These are phyloP conservation scores for Sarcodon aspratus DNA, from an alignment of 768 basidiomycete genomes.

Conservation along the genomic window DNA sequence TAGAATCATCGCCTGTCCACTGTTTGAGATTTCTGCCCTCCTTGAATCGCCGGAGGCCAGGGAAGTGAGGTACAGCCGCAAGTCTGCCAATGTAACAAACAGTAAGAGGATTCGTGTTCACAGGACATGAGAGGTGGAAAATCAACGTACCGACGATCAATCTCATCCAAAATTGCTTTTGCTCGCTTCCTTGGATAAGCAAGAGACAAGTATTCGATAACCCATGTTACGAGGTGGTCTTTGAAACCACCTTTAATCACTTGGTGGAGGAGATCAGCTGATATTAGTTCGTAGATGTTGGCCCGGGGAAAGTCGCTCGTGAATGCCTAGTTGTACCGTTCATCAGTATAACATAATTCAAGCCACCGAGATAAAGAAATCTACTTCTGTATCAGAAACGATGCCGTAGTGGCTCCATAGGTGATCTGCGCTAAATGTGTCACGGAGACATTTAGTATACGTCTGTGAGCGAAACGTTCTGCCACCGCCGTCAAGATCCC, in stretches of 20 bases:
- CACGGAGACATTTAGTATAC: constrained; percentile 10
- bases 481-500: neutral
- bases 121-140: too few species aligned
- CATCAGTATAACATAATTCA: neutral
- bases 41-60: constrained; percentile 9
- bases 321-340: constrained; percentile 15
- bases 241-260: constrained; percentile 25
- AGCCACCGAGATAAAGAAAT: too few species aligned
- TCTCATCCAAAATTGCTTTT: too few species aligned
- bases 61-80: too few species aligned
- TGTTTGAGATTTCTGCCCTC: constrained; percentile 12
- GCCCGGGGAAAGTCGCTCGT: constrained; percentile 21
- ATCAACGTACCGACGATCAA: too few species aligned
- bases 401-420: constrained; percentile 19
- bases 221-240: constrained; percentile 24
- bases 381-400: constrained; percentile 13
- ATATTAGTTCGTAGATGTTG: constrained; percentile 18
- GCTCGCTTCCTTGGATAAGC: too few species aligned
- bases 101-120: too few species aligned
- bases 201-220: constrained; percentile 12
- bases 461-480: constrained; percentile 2
- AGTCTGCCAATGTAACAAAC: constrained; percentile 11
- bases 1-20: constrained; percentile 13
- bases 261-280: too few species aligned
- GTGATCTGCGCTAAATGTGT: constrained; percentile 4